Evolutionary conservation across 805 yeast species (phyloP).

Genomic region (Middelhovenomyces tepae): DNA sequence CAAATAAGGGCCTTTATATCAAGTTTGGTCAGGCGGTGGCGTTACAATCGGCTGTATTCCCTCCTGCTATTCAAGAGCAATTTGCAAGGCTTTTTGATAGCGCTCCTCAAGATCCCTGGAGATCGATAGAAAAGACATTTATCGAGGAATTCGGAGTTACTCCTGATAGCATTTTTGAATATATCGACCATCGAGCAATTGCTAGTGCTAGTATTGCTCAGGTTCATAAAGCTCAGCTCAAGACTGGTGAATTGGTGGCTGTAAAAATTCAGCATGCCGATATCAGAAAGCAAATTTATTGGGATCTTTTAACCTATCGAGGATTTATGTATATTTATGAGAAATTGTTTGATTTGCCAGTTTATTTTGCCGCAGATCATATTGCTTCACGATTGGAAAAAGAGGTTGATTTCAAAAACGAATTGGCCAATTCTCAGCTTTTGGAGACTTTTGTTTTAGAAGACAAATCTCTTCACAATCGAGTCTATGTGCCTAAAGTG

Average conservation of each 20-base stretch:
- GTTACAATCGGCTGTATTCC: conserved; percentile 61
- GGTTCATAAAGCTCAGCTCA: conserved; percentile 70
- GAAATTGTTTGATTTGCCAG: conserved; percentile 52
- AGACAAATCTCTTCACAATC: conserved; percentile 35
- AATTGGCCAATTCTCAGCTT: conserved; percentile 42
- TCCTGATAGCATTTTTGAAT: conserved; percentile 36
- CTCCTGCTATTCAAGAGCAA: conserved; percentile 50
- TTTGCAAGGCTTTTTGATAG: conserved; percentile 54
- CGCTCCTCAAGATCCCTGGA: conserved; percentile 52
- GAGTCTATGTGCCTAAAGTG: conserved; percentile 48
- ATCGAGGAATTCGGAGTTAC: conserved; percentile 31
- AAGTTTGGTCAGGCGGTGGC: conserved; percentile 76
- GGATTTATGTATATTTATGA: conserved; percentile 45
- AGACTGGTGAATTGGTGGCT: conserved; percentile 68
- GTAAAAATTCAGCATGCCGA: conserved; percentile 82
- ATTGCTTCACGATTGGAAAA: conserved; percentile 47
- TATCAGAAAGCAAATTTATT: conserved; percentile 48
- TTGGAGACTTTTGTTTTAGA: conserved; percentile 31
- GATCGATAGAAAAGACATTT: conserved; percentile 25
- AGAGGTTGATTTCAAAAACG: conserved; percentile 56
- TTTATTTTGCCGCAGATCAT: conserved; percentile 46
- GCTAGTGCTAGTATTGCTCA: conserved; percentile 90
- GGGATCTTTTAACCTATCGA: conserved; percentile 54
- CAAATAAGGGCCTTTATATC: conserved; percentile 56
- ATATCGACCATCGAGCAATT: conserved; percentile 47